Evolutionary conservation across 1,139 yeast genomes (phyloP).

Genomic region (Debaryomycetaceae sp.): DNA sequence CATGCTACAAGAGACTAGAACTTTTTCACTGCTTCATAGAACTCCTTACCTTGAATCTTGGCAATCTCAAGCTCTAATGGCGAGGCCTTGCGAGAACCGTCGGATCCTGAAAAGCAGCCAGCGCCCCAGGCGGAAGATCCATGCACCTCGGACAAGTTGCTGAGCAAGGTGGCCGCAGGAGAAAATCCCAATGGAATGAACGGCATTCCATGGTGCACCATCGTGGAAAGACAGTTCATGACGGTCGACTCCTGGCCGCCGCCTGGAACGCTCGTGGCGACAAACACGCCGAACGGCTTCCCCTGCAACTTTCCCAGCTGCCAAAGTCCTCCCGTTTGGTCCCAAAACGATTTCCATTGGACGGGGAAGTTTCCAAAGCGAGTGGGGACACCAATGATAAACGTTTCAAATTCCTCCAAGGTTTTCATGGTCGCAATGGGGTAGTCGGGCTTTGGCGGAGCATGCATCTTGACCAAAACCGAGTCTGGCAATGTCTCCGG

Average conservation of each 20-base stretch:
- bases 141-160: slow-evolving; percentile 22
- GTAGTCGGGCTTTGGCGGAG: slow-evolving; percentile 22
- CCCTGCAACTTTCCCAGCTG: slow-evolving; percentile 24
- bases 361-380: slow-evolving; percentile 29
- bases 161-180: slow-evolving; percentile 14
- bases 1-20: no score
- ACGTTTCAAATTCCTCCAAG: slow-evolving; percentile 25
- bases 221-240: slow-evolving; percentile 20
- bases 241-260: slow-evolving; percentile 32
- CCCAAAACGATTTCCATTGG: slow-evolving; percentile 30
- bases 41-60: slow-evolving; percentile 22
- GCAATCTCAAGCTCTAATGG: slow-evolving; percentile 24
- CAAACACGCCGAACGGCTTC: slow-evolving; percentile 27
- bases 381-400: slow-evolving; percentile 29
- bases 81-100: slow-evolving; percentile 26
- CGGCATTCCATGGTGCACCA: slow-evolving; percentile 28
- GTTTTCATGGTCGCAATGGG: slow-evolving; percentile 23
- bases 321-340: slow-evolving; percentile 28
- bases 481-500: slow-evolving; percentile 24
- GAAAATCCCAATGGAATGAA: slow-evolving; percentile 29
- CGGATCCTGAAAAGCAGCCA: slow-evolving; percentile 27
- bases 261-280: slow-evolving; percentile 26
- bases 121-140: slow-evolving; percentile 36
- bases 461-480: slow-evolving; percentile 19
- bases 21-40: slow-evolving; percentile 12